These are phyloP conservation scores for Beauveria sp. DNA, from an alignment of 2,329 filamentous ascomycete genomes.

Conservation along the genomic window DNA sequence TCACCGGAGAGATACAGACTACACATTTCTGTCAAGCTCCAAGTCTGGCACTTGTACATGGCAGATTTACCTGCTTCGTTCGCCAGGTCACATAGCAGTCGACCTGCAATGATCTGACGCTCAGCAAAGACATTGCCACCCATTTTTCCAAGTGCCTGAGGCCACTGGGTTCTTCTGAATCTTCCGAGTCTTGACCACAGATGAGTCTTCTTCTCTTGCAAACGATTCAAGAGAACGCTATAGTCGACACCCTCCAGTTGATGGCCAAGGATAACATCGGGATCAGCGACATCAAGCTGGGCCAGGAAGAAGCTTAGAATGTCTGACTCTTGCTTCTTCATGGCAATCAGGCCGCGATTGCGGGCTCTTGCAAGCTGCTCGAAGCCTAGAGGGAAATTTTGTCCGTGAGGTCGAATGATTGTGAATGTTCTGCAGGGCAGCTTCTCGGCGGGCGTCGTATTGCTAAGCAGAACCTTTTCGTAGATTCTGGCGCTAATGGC, in stretches of 20 bases:
- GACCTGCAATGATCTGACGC: slow-evolving; percentile 79
- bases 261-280: slow-evolving; percentile 89
- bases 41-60: slow-evolving; percentile 96
- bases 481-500: slow-evolving; percentile 89
- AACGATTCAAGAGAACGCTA: slow-evolving; percentile 76
- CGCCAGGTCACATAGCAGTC: slow-evolving; percentile 84
- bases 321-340: slow-evolving; percentile 77
- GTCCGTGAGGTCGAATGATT: slow-evolving; percentile 71
- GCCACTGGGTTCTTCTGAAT: slow-evolving; percentile 78
- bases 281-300: slow-evolving; percentile 79
- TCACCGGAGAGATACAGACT: slow-evolving; percentile 73
- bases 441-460: slow-evolving; percentile 83
- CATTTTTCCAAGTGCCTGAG: slow-evolving; percentile 73
- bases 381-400: slow-evolving; percentile 78
- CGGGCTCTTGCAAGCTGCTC: slow-evolving; percentile 66
- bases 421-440: slow-evolving; percentile 88
- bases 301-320: slow-evolving; percentile 85
- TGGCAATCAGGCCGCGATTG: slow-evolving; percentile 67
- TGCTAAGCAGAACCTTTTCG: slow-evolving; percentile 77
- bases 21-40: slow-evolving; percentile 98
- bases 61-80: slow-evolving; percentile 96
- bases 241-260: slow-evolving; percentile 97
- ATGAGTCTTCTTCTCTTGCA: slow-evolving; percentile 84
- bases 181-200: slow-evolving; percentile 93
- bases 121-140: slow-evolving; percentile 91